Evolutionary conservation across 1,284 basidiomycete genomes (phyloP), one percentile per base, ranked within the genome.

Genomic region (Mrakiaceae sp.): DNA sequence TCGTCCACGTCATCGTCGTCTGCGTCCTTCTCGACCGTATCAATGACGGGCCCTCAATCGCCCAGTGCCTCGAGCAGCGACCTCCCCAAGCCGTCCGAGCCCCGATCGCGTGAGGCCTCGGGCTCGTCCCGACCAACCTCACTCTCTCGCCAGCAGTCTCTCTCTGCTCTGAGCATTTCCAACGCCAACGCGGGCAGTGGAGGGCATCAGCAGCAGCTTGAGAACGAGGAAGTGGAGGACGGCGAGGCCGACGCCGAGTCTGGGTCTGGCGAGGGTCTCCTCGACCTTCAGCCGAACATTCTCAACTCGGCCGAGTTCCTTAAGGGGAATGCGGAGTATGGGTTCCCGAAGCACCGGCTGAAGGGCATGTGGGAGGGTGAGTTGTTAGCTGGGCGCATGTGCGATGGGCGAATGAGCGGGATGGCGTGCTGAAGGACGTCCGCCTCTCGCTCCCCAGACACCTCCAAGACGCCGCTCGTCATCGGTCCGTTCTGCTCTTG

Each of bases 381-480:
- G 76, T 72, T 27, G 27, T 27, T 27, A 27, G 27, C 27, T 27
- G 27, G 27, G 27, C 27, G 27, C 27, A 27, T 27, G 27, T 27
- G 27, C 27, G 27, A 27, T 27, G 27, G 27, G 27, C 27, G 27
- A 27, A 27, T 27, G 27, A 27, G 27, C 27, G 27, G 27, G 27
- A 27, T 27, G 27, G 27, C 27, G 27, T 27, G 14, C 50, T 58
- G 47, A 56, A 51, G 11, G n/a, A 51, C 49, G 11, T 11, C 49
- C 49, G n/a, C 27, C 27, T 9, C 42, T n/a, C 42, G 60, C 27
- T 53, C 48, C 53, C 3, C 64, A 78, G 78, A 79, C 69, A 76
- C 78, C 65, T 71, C 70, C 58, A 79, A 79, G 68, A 78, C 77
- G 14, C 77, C 77, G 0, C 68, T 79, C 9, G 76, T 78, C 51